Conservation (phyloP, 345 rosid species). For the Arabidopsis arenosa region DNA sequence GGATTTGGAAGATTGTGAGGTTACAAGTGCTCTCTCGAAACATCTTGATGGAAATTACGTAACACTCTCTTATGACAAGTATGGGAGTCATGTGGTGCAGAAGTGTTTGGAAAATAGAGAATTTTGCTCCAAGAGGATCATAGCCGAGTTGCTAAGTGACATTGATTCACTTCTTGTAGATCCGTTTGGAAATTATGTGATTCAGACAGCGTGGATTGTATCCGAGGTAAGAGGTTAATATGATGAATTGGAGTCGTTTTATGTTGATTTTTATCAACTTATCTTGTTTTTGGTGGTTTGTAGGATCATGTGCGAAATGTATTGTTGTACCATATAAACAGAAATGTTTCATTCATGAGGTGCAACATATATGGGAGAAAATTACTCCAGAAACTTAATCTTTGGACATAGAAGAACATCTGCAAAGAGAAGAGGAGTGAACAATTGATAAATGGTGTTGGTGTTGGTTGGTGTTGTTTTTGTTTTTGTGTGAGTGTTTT, state of each 20-base stretch:
- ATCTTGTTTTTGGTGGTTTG: background rate
- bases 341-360: constrained; percentile 47
- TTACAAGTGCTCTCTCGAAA: constrained; percentile 48
- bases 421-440: background rate
- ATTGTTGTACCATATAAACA: constrained; percentile 37
- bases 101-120: constrained; percentile 50
- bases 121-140: constrained; percentile 46
- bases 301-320: constrained; percentile 9
- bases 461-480: constrained; percentile 2
- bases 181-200: constrained; percentile 70
- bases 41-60: constrained; percentile 55
- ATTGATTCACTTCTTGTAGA: constrained; percentile 52
- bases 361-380: constrained; percentile 65
- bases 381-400: constrained; percentile 44
- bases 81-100: constrained; percentile 80
- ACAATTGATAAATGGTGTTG: constrained; percentile 1
- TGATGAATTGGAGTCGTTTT: background rate
- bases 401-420: background rate
- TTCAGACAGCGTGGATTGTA: constrained; percentile 55
- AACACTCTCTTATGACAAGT: constrained; percentile 62
- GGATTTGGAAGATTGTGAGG: constrained; percentile 38
- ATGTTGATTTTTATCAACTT: background rate
- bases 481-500: background rate
- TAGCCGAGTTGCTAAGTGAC: constrained; percentile 56
- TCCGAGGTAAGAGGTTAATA: constrained; percentile 53